Evolutionary conservation across 2,329 filamentous ascomycete species (phyloP).

Genomic region (Dactylellina drechsleri): DNA sequence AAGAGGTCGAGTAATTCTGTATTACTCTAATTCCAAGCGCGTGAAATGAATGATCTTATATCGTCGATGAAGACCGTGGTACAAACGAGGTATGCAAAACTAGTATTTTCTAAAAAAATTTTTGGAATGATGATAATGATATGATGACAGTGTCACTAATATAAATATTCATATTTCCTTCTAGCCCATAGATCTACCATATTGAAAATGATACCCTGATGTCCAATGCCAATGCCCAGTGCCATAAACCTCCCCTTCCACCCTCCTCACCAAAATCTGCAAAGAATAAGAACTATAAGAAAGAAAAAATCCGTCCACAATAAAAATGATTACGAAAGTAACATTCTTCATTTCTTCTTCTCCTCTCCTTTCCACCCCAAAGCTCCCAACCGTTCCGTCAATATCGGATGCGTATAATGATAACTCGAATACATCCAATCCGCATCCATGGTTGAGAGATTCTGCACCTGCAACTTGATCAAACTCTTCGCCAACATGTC

Average conservation of each 20-base stretch:
- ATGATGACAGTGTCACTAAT: too few species aligned
- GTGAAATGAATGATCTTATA: not conserved
- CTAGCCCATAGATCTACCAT: not conserved
- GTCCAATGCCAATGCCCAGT: not conserved
- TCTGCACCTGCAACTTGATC: conserved; percentile 98
- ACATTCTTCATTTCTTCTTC: conserved; percentile 60
- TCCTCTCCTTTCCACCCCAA: conserved; percentile 82
- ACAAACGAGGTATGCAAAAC: not conserved
- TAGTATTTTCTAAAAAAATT: not conserved
- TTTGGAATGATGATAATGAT: too few species aligned
- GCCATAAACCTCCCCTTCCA: not conserved
- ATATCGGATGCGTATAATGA: conserved; percentile 96
- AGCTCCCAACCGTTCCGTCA: conserved; percentile 90
- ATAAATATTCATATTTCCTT: not conserved
- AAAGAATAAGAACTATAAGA: not conserved
- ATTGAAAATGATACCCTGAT: not conserved
- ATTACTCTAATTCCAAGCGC: not conserved
- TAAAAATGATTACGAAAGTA: conserved; percentile 7
- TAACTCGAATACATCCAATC: conserved; percentile 99
- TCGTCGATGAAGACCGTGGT: not conserved
- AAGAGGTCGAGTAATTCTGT: conserved; percentile 19
- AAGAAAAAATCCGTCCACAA: conserved; percentile 59
- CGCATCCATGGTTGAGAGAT: conserved; percentile 97
- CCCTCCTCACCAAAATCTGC: not conserved
- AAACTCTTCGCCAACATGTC: conserved; percentile 84